Evolutionary conservation across 1,284 basidiomycete genomes (phyloP), one percentile per base, ranked within the genome.

Genomic region (Lignosus rhinocerotis): DNA sequence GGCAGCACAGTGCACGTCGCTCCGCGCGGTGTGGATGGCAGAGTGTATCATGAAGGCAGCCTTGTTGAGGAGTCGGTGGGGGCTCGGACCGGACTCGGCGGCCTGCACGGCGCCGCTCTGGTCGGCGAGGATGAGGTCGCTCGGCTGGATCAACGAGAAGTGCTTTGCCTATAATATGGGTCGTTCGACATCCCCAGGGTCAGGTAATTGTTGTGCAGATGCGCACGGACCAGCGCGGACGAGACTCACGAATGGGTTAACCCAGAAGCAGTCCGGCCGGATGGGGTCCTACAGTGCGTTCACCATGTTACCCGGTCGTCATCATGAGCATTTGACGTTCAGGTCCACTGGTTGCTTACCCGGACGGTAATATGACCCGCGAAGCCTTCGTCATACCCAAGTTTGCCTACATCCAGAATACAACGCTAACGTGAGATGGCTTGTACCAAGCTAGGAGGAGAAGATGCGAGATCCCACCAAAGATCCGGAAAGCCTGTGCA

Each of bases 351-450:
- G 7, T 19, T 43, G 17, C 69, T 36, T 46, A 71, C 80, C 58
- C 84, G 76, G 47, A 86, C 81, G 19, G 86, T 88, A 61, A 88
- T 82, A 69, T 87, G 85, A 0, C 83, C 84, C 5, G 83, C 80
- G 17, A 81, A 75, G 11, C 84, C 85, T 62, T 87, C 85, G 53
- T 83, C 84, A 64, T 78, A 85, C 2, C 84, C 84, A 25, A 80
- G 69, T 55, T 80, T 75, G 30, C 78, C 82, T 77, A 12, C 33
- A 45, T 16, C 2, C 19, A 53, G 8, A 14, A 5, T 12, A 46
- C 25, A 25, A 25, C 25, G 25, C 25, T 25, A 67, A 16, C n/a
- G 11, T 44, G 17, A 44, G 43, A 25, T n/a, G 4, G 2, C 17
- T 10, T 9, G 17, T 3, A 25, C 25, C 25, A 25, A 25, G 25